Evolutionary conservation across 148 eudicot genomes (phyloP).

Genomic region (Dysphania ambrosioides): DNA sequence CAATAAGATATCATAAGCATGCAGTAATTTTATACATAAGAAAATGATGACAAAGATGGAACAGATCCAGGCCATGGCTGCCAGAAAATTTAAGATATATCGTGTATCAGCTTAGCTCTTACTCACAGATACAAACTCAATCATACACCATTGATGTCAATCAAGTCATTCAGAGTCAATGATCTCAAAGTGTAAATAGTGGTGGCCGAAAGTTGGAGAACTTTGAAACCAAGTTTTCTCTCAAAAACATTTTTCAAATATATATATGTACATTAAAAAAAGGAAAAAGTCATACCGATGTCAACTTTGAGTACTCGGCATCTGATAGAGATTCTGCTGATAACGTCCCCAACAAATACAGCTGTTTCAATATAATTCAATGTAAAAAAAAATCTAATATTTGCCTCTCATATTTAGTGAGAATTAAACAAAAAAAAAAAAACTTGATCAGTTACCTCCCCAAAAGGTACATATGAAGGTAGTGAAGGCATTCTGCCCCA

Average conservation of each 20-base stretch:
- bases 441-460: slow-evolving; percentile 55
- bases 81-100: background rate
- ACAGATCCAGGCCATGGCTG: background rate
- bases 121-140: background rate
- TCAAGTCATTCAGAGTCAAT: background rate
- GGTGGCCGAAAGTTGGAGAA: background rate
- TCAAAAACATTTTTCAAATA: background rate
- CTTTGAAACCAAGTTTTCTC: background rate
- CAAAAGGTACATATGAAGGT: slow-evolving; percentile 97
- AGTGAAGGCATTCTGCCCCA: slow-evolving; percentile 86
- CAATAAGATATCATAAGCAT: background rate
- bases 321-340: slow-evolving; percentile 85
- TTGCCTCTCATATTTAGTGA: background rate
- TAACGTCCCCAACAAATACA: slow-evolving; percentile 80
- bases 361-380: slow-evolving; percentile 58
- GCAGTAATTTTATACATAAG: background rate
- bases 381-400: background rate
- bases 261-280: slow-evolving; percentile 16
- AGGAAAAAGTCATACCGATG: slow-evolving; percentile 75
- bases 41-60: background rate
- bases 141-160: background rate
- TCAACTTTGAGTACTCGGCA: slow-evolving; percentile 92
- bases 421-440: slow-evolving; percentile 12
- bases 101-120: background rate
- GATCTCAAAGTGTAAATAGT: background rate